Percentiles rank a stretch among this genome's conserved stretches.
These are phyloP conservation scores for Emydomyces testavorans DNA, from an alignment of 2,329 filamentous ascomycete genomes.

Conservation along the genomic window DNA sequence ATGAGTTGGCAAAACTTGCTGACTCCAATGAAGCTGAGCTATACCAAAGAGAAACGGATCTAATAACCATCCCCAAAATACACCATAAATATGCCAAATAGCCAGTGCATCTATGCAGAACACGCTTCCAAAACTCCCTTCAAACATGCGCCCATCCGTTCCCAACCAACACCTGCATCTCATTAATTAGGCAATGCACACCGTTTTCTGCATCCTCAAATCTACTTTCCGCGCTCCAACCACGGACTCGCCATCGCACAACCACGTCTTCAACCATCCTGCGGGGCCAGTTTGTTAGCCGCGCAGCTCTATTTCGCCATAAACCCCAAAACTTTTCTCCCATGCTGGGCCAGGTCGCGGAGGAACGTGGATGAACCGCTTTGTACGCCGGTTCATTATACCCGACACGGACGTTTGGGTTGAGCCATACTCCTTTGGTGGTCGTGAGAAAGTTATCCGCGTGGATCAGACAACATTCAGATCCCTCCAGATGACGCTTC, in stretches of 20 bases:
- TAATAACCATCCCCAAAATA: too few species aligned
- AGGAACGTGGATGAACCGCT: slow-evolving; percentile 32
- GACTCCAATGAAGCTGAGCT: too few species aligned
- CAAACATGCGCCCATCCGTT: slow-evolving; percentile 51
- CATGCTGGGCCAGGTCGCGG: slow-evolving; percentile 37
- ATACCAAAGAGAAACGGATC: too few species aligned
- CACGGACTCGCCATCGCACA: slow-evolving; percentile 8
- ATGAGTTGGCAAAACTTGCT: too few species aligned
- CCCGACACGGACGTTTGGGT: slow-evolving; percentile 32
- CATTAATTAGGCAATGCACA: slow-evolving; percentile 46
- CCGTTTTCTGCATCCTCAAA: slow-evolving; percentile 36
- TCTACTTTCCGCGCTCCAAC: slow-evolving; percentile 14
- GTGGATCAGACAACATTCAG: slow-evolving; percentile 59
- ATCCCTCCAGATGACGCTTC: slow-evolving; percentile 50
- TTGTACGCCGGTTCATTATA: slow-evolving; percentile 24
- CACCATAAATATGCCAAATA: too few species aligned
- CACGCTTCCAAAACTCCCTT: slow-evolving; percentile 11
- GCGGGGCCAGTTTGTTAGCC: slow-evolving; percentile 27
- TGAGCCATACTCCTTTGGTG: slow-evolving; percentile 28
- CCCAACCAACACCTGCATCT: slow-evolving; percentile 49
- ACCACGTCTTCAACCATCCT: slow-evolving; percentile 8
- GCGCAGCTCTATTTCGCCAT: slow-evolving; percentile 46
- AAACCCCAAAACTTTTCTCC: slow-evolving; percentile 42
- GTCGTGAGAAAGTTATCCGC: slow-evolving; percentile 28
- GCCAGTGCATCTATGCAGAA: too few species aligned